Base-by-base conservation (phyloP, 225 moss, liverwort and hornwort species). In the Lunularia cruciata region DNA sequence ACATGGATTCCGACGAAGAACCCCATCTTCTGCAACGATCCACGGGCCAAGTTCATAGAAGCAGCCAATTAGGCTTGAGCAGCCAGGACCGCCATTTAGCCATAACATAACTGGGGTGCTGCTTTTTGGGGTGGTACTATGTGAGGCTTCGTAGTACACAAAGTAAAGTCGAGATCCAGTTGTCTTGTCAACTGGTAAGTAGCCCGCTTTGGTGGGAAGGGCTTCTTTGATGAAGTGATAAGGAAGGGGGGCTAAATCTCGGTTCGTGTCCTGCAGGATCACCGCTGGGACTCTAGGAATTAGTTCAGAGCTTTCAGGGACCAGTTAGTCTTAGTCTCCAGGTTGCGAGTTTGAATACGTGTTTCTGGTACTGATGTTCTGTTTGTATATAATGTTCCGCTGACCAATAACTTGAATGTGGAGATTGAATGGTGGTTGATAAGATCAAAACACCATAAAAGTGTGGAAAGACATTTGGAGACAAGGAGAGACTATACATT, bases 31-130 rank as follows among this genome's bases (percentile, higher is more conserved):
- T 57, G 70, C 78, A 36, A 95, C 62, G 37, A 83, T 82, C 92
- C 88, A 95, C 18, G 92, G 92, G 14, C 95, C 95, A 14, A 92
- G 85, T 84, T 95, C 95, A 68, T 88, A 90, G 79, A 88, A 95
- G 53, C 92, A 92, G 31, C 92, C 92, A 61, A 95, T 95, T 57
- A 95, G 86, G 70, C 95, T 90, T 72, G 92, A 90, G 77, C 88
- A 88, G 19, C 95, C 95, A 36, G 95, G 95, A 20, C 92, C 95
- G 52, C 95, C 95, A 73, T 95, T 92, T 19, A 95, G 83, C 95
- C 95, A 95, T 27, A 95, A 78, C 68, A 92, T 71, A 19, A 95
- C 68, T 15, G 95, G 92, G 42, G 95, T 87, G 40, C 77, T 78
- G 3, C 77, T 35, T 38, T 79, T 37, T 12, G 81, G 48, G 36